Evolutionary conservation across 768 basidiomycete genomes (phyloP).

Genomic region (Pulveroboletus sp.): DNA sequence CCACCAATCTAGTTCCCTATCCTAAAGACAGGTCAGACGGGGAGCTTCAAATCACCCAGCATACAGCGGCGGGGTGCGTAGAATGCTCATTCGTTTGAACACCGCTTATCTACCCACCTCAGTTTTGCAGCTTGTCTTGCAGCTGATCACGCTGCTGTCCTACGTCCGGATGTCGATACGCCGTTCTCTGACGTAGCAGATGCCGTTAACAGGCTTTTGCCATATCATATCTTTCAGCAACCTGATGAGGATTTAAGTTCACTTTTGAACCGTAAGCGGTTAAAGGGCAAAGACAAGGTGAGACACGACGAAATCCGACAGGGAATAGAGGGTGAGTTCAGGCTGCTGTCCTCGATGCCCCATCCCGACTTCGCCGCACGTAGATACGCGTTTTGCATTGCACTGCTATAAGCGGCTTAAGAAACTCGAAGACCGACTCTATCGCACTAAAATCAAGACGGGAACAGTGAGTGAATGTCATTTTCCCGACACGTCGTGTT

Average conservation of each 20-base stretch:
- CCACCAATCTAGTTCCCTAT: conserved; percentile 14
- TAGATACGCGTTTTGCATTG: conserved; percentile 72
- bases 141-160: conserved; percentile 57
- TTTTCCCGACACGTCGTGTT: not conserved
- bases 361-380: conserved; percentile 3
- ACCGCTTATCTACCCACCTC: conserved; percentile 16
- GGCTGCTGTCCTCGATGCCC: not conserved
- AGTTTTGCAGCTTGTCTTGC: conserved; percentile 54
- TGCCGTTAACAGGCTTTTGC: conserved; percentile 67
- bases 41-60: conserved; percentile 46
- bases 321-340: conserved; percentile 50
- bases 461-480: conserved; percentile 48
- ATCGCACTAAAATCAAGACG: conserved; percentile 47
- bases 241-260: conserved; percentile 60
- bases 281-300: conserved; percentile 67
- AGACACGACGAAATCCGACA: conserved; percentile 40
- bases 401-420: conserved; percentile 59
- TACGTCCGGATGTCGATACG: conserved; percentile 66
- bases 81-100: not conserved
- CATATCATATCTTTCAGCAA: conserved; percentile 79
- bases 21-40: conserved; percentile 44
- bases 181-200: conserved; percentile 65
- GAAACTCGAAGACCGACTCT: conserved; percentile 57
- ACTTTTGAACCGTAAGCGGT: conserved; percentile 17
- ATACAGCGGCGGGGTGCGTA: conserved; percentile 51